These are phyloP conservation scores for Lasiodiplodia hormozganensis DNA, from an alignment of 2,329 filamentous ascomycete genomes.

Conservation along the genomic window DNA sequence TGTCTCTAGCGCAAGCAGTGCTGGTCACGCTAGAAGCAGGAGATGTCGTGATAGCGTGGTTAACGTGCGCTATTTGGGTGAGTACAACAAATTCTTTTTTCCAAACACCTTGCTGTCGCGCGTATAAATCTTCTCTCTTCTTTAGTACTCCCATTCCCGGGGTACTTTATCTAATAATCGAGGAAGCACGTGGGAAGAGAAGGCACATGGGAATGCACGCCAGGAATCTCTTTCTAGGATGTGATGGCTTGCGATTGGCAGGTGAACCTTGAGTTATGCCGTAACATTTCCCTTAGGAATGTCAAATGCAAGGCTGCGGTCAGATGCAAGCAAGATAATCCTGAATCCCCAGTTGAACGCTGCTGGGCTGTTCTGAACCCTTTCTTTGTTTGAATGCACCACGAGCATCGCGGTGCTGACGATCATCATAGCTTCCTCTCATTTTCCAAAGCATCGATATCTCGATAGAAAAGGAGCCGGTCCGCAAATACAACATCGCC, in stretches of 20 bases:
- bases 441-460: constrained; percentile 21
- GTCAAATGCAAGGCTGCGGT: neutral
- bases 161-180: neutral
- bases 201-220: neutral
- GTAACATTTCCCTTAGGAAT: neutral
- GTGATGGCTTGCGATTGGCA: neutral
- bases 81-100: neutral
- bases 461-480: constrained; percentile 27
- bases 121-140: neutral
- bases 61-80: constrained; percentile 14
- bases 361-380: too few relatives aligned
- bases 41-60: constrained; percentile 4
- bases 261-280: neutral
- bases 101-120: neutral
- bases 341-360: neutral
- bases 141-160: neutral
- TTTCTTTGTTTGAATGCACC: neutral
- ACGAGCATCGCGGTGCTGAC: constrained; percentile 23
- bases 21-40: neutral
- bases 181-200: neutral
- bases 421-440: constrained; percentile 21
- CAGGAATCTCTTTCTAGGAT: neutral
- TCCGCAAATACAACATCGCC: constrained; percentile 27
- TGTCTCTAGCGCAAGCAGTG: neutral
- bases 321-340: neutral